Conservation (phyloP, 768 basidiomycete species). For the Ramaria rubella region DNA sequence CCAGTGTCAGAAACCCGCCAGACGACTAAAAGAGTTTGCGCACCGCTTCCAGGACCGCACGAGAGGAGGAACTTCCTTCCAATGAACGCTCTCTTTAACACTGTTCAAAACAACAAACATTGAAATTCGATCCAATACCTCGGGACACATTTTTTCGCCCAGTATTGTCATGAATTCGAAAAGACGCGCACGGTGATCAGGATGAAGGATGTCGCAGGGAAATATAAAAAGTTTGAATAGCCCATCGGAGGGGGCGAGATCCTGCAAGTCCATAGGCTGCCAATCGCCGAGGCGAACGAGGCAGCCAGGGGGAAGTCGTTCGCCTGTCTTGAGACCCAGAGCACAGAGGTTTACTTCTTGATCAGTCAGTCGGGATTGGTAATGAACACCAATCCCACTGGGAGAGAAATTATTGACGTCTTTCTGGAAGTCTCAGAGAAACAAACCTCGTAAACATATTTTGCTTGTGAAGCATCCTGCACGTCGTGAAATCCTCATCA, state of each 20-base stretch:
- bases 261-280: slow-evolving; percentile 15
- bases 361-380: not conserved
- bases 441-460: slow-evolving; percentile 15
- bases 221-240: slow-evolving; percentile 15
- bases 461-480: slow-evolving; percentile 6
- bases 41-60: not conserved
- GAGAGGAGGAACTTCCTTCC: not conserved
- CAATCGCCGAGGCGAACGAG: slow-evolving; percentile 14
- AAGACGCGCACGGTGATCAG: not conserved
- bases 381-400: slow-evolving; percentile 16
- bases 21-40: not conserved
- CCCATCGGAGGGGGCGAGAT: slow-evolving; percentile 14
- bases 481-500: too few relatives aligned
- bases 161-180: not conserved
- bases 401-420: not conserved
- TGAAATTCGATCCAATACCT: not conserved
- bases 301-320: slow-evolving; percentile 8
- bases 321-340: slow-evolving; percentile 4
- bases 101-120: not conserved
- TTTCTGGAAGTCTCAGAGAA: not conserved
- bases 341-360: not conserved
- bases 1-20: not conserved
- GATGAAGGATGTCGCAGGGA: slow-evolving; percentile 11
- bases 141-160: not conserved
- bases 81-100: not conserved